These are phyloP conservation scores for Gautieria morchelliformis DNA, from an alignment of 768 basidiomycete species.

Conservation along the genomic window DNA sequence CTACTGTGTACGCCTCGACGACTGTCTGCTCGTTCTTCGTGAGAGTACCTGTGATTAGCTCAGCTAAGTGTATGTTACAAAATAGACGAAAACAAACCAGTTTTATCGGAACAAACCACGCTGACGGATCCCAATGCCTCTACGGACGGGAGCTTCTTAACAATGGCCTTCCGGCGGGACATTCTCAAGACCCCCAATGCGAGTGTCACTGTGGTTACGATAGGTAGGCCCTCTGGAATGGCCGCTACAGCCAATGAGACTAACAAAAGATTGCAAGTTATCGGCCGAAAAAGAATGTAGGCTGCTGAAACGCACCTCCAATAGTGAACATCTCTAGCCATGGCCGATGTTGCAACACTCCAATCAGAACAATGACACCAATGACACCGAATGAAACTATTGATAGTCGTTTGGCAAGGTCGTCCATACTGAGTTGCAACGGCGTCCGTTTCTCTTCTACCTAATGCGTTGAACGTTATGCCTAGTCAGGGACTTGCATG, in stretches of 20 bases:
- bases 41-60: conserved; percentile 48
- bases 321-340: conserved; percentile 99
- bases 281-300: conserved; percentile 7
- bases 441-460: conserved; percentile 88
- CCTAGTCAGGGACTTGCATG: background rate
- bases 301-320: conserved; percentile 53
- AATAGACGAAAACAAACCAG: conserved; percentile 39
- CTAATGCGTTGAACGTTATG: conserved; percentile 15
- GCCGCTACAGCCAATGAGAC: conserved; percentile 98
- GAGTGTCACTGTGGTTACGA: conserved; percentile 94
- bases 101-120: conserved; percentile 98
- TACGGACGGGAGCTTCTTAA: conserved; percentile 93
- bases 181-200: conserved; percentile 90
- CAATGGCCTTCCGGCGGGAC: conserved; percentile 92
- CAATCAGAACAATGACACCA: conserved; percentile 86
- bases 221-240: conserved; percentile 93
- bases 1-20: conserved; percentile 78
- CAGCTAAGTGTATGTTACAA: background rate
- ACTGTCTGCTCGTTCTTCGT: conserved; percentile 97
- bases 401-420: conserved; percentile 87
- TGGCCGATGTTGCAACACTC: conserved; percentile 71
- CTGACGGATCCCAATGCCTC: conserved; percentile 90
- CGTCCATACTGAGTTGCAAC: conserved; percentile 90
- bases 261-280: conserved; percentile 25
- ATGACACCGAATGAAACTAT: conserved; percentile 90